Percentiles rank a stretch among this genome's conserved stretches.
These are phyloP conservation scores for Bretziella fagacearum DNA, from an alignment of 2,329 filamentous ascomycete species.

Conservation along the genomic window DNA sequence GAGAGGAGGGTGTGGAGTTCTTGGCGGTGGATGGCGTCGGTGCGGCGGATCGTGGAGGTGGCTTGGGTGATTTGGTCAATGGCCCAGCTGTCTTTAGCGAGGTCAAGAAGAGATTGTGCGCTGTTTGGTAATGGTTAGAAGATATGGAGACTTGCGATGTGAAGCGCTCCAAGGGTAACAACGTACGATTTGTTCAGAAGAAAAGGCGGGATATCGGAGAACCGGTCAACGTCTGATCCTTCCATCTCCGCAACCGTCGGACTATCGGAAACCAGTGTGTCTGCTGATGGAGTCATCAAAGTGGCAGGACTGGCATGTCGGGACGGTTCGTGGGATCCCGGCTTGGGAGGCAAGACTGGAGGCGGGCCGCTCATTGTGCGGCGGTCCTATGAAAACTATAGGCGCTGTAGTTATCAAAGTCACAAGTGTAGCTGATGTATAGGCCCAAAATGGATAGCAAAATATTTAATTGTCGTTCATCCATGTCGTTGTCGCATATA, in stretches of 20 bases:
- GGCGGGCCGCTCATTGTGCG: slow-evolving; percentile 25
- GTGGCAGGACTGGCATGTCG: slow-evolving; percentile 46
- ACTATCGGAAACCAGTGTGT: too few species aligned
- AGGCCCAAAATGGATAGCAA: too few species aligned
- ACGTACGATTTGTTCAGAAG: too few species aligned
- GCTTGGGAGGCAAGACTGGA: slow-evolving; percentile 56
- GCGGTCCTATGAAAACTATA: background rate
- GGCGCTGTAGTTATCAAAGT: background rate
- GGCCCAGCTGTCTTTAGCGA: slow-evolving; percentile 50
- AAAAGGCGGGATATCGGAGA: too few species aligned
- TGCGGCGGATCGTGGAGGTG: slow-evolving; percentile 51
- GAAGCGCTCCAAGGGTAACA: too few species aligned
- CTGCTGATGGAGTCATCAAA: too few species aligned
- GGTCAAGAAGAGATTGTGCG: slow-evolving; percentile 7
- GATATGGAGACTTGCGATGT: background rate
- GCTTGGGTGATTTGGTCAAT: slow-evolving; percentile 54
- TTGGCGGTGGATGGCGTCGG: slow-evolving; percentile 46
- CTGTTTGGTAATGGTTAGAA: slow-evolving; percentile 17
- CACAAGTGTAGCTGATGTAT: background rate
- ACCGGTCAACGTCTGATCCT: too few species aligned
- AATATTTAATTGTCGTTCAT: too few species aligned
- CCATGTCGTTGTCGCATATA: too few species aligned
- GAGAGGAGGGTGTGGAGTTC: slow-evolving; percentile 47
- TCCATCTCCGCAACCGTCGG: too few species aligned
- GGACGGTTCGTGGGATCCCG: slow-evolving; percentile 50